These are phyloP conservation scores for Fusarium sp. DNA, from an alignment of 2,329 filamentous ascomycete genomes.

Conservation along the genomic window DNA sequence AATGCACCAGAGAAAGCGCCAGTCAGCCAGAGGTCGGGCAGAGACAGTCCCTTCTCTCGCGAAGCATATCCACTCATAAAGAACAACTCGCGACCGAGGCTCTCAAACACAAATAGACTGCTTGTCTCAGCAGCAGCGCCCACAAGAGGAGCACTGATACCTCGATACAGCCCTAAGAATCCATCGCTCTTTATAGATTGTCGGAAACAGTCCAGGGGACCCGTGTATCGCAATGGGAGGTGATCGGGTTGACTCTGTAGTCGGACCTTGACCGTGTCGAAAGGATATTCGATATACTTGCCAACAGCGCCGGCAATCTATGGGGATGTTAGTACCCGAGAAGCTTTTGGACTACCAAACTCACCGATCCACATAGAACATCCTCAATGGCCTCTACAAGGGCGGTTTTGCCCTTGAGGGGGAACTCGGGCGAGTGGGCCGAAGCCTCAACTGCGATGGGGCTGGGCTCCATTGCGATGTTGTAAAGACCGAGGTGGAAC, in stretches of 20 bases:
- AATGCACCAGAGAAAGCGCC: conserved; percentile 90
- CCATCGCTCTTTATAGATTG: conserved; percentile 86
- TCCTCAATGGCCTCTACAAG: conserved; percentile 82
- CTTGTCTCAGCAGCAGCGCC: conserved; percentile 94
- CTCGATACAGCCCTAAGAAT: conserved; percentile 86
- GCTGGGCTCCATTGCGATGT: conserved; percentile 46
- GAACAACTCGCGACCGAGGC: conserved; percentile 75
- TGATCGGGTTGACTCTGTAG: conserved; percentile 94
- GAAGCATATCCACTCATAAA: conserved; percentile 64
- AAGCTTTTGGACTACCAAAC: conserved; percentile 18
- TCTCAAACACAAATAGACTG: conserved; percentile 92
- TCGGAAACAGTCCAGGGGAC: conserved; percentile 92
- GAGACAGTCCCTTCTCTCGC: conserved; percentile 71
- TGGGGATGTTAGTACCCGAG: conserved; percentile 1
- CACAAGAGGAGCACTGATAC: conserved; percentile 89
- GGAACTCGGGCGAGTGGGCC: conserved; percentile 41
- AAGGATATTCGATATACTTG: conserved; percentile 98
- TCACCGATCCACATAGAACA: conserved; percentile 86
- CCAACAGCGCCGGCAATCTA: conserved; percentile 87
- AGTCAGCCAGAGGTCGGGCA: conserved; percentile 80
- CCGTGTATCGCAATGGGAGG: conserved; percentile 82
- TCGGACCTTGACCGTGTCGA: conserved; percentile 97
- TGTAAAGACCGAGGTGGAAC: not conserved
- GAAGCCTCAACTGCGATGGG: conserved; percentile 45
- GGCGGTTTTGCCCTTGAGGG: conserved; percentile 53